Percentiles rank a stretch among this genome's conserved stretches.
phyloP scores from a whole-genome alignment of 495 filamentous ascomycete genomes.

The Chaetomium fimeti region DNA sequence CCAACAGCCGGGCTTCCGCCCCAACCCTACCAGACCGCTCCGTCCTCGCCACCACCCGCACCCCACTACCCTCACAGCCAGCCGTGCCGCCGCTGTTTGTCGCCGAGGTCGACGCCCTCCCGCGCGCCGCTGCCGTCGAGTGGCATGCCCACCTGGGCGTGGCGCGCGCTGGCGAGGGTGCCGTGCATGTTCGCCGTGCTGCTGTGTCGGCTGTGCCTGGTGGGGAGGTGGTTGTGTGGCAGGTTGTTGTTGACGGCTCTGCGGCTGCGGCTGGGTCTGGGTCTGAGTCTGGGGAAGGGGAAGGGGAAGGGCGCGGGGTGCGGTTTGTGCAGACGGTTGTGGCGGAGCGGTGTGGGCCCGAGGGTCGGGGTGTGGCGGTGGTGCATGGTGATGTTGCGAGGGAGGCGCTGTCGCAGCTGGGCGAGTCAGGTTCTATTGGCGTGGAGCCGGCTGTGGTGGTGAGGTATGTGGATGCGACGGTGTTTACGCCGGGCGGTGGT shows the following conservation, averaged over 20 bases:
- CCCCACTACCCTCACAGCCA: not conserved
- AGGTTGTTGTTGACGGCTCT: constrained; percentile 17
- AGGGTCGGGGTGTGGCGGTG: not conserved
- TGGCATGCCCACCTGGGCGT: constrained; percentile 39
- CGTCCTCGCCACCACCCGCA: not conserved
- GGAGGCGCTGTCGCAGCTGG: constrained; percentile 10
- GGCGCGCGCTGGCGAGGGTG: constrained; percentile 10
- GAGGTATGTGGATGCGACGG: constrained; percentile 23
- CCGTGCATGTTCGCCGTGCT: constrained; percentile 1
- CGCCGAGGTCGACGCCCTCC: constrained; percentile 53
- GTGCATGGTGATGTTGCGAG: constrained; percentile 6
- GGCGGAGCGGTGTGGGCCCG: constrained; percentile 16
- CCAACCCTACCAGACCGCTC: constrained; percentile 6
- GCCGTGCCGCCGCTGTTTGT: constrained; percentile 64
- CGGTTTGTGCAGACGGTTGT: constrained; percentile 30
- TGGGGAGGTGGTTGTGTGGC: constrained; percentile 10
- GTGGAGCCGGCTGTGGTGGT: constrained; percentile 7
- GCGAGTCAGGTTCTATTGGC: not conserved
- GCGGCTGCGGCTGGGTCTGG: not conserved
- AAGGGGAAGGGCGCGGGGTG: not conserved
- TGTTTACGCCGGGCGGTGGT: not conserved
- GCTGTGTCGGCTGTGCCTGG: not conserved
- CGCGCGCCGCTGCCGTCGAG: constrained; percentile 34
- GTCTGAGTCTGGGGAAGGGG: not conserved
- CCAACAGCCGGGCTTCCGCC: not conserved